phyloP scores from a whole-genome alignment of 257 asterid genomes.

The Cordia subcordata region DNA sequence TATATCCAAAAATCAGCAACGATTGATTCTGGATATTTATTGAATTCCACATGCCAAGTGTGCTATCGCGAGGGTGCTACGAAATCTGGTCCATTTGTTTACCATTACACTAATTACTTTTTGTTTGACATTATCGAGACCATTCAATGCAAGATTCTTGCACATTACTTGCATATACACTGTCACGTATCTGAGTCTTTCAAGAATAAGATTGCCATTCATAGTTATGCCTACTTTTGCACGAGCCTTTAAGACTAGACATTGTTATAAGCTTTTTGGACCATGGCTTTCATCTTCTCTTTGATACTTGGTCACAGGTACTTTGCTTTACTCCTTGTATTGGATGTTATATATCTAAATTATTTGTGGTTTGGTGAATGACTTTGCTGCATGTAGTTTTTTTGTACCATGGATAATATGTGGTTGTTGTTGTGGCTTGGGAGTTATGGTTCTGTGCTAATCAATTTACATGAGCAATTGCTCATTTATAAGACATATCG shows the following conservation, averaged over 20 bases:
- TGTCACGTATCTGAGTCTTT: neutral
- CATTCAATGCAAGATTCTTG: neutral
- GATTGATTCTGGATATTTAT: too few relatives aligned
- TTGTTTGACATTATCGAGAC: neutral
- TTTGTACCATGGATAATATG: neutral
- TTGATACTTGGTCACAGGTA: conserved; percentile 96
- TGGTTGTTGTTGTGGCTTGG: too few relatives aligned
- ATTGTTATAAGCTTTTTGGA: conserved; percentile 85
- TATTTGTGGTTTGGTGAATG: neutral
- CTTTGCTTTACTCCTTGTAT: conserved; percentile 3
- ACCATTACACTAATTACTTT: too few relatives aligned
- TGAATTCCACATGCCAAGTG: too few relatives aligned
- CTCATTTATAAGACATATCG: too few relatives aligned
- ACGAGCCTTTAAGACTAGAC: conserved; percentile 82
- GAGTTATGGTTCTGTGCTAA: too few relatives aligned
- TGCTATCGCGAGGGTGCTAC: too few relatives aligned
- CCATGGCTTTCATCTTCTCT: conserved; percentile 85
- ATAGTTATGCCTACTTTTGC: conserved; percentile 19
- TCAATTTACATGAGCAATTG: too few relatives aligned
- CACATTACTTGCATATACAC: neutral
- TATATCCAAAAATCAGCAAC: too few relatives aligned
- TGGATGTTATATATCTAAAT: conserved; percentile 3
- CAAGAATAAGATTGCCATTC: conserved; percentile 4
- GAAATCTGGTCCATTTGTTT: too few relatives aligned
- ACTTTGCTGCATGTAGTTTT: neutral